Evolutionary conservation across 345 rosid species (phyloP), one percentile per base, ranked within the genome.

Genomic region (Microcos paniculata): DNA sequence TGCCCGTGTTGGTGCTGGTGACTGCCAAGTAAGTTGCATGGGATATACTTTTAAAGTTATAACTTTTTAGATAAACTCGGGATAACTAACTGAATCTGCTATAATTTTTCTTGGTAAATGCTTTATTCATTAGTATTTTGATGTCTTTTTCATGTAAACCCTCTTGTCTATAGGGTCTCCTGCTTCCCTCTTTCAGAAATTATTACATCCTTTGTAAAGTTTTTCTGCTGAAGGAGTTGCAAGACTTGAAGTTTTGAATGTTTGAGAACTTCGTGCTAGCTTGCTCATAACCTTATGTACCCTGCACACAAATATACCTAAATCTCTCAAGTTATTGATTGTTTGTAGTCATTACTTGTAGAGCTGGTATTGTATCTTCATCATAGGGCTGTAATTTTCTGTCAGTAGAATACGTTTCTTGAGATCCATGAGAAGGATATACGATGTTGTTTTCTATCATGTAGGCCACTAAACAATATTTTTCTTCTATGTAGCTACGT

Each of bases 1-100:
- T 72, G 96, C 99, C 38, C 98, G 97, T 74, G 97, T 96, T 76
- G 99, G 99, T 74, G 99, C 99, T 62, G 97, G 98, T 62, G 99
- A 93, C 76, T 93, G 99, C 86, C 99, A 96, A 84, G 99, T 96
- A 82, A 88, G 97, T 90, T 75, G 18, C 74, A 42, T 72, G 56
- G 59, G 49, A 57, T 70, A 38, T 75, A 14, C 56, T 42, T 49
- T 58, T 42, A 43, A 65, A 74, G 61, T 59, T 76, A 11, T 35
- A 52, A 46, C 28, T 53, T 75, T 45, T 43, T 26, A 59, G 53
- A 65, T 65, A 14, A 64, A 48, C 64, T 70, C 71, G 4, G 23
- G 33, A 43, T 46, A n/a, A 48, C 13, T 53, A 35, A 40, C 26
- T 51, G 14, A 38, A 55, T 15, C 18, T 40, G 40, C 16, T 40